Evolutionary conservation across 75 land plant genomes (phyloP).

Genomic region (Sequoiadendron giganteum): DNA sequence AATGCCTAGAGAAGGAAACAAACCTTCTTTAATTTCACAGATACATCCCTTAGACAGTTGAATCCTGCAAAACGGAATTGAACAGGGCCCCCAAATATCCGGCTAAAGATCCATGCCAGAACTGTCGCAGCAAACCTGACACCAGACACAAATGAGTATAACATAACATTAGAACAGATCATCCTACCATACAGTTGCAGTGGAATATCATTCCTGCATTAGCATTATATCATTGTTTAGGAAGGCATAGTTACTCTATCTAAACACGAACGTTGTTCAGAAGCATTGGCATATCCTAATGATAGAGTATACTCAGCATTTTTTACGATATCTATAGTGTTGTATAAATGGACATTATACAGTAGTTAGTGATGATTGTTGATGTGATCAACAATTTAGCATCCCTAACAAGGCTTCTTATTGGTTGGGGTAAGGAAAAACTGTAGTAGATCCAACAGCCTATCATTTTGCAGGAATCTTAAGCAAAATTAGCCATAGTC

Average conservation of each 20-base stretch:
- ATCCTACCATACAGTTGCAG: not conserved
- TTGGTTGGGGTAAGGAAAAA: not conserved
- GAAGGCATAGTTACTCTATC: not conserved
- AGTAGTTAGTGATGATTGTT: not conserved
- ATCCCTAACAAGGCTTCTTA: not conserved
- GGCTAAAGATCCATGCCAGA: conserved; percentile 77
- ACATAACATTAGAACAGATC: not conserved
- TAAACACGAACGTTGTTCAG: not conserved
- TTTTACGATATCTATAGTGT: not conserved
- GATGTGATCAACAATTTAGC: not conserved
- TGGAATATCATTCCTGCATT: not conserved
- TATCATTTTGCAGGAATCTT: too few species aligned
- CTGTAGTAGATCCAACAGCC: too few species aligned
- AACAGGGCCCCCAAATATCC: conserved; percentile 65
- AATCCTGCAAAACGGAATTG: conserved; percentile 85
- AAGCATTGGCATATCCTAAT: not conserved
- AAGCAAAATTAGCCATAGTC: too few species aligned
- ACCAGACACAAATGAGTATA: conserved; percentile 6
- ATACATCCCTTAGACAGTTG: conserved; percentile 74
- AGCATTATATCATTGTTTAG: not conserved
- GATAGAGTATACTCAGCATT: not conserved
- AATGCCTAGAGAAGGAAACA: not conserved
- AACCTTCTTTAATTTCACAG: conserved; percentile 83
- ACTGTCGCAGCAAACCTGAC: conserved; percentile 77
- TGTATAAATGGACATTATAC: not conserved